Base-by-base conservation (phyloP, 768 basidiomycete species). In the Naganishia antarctica region DNA sequence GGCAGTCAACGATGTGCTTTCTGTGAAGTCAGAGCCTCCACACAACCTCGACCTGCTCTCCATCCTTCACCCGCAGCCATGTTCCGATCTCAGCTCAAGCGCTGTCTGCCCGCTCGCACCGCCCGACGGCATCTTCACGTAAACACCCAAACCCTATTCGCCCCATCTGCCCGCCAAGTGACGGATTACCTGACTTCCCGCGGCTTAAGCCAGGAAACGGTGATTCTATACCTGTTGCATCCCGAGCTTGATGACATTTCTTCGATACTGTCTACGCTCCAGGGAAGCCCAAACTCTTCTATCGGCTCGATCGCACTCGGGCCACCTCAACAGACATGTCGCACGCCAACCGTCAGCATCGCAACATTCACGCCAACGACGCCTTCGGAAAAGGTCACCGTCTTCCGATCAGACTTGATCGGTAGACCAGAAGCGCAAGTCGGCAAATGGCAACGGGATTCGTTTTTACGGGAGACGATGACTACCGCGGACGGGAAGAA, bases 301-400 rank as follows among this genome's bases (percentile, higher is more conserved):
- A 50, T 65, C 16, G 64, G 64, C 7, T 65, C 64, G 1, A 60
- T 65, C 34, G 61, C 46, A 32, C 50, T 51, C 37, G 40, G 28
- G 43, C 40, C n/a, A 28, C 37, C 58, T 53, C 34, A 26, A 51
- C 37, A 18, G 16, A 21, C 32, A 21, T 23, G 31, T 12, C 21
- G 26, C 45, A 58, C 21, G 43, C 50, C 50, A 16, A 44, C 31
- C 23, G 48, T 65, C 25, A 51, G 45, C 23, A 65, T 65, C 37
- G 64, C 64, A 7, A 65, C 64, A 1, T 65, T 65, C 47, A 60
- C 64, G 9, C 64, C 64, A 7, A 37, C 58, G 29, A 51, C 15
- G 12, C 47, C 64, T 5, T 16, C 18, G 4, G 64, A 65, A 37
- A 29, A 29, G 4, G 12, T 65, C n/a, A 34, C 31, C 37, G 23